Conservation (phyloP, 208 protist species). For the Acanthamoeba divionensis region DNA sequence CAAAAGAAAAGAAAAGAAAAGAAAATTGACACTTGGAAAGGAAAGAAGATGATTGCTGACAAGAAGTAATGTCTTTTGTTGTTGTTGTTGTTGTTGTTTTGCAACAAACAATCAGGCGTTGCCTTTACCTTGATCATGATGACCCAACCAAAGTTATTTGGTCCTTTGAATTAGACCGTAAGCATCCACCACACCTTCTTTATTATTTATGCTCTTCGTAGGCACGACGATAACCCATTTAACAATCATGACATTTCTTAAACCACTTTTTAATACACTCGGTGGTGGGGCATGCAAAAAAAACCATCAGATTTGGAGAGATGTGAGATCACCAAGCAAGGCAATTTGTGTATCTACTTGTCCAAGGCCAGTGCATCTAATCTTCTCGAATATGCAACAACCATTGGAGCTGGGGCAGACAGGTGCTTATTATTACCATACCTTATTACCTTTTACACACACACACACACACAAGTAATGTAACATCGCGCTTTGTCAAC, state of each 20-base stretch:
- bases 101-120: no score
- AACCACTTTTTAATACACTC: no score
- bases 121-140: not conserved
- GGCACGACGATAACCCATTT: not conserved
- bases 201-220: not conserved
- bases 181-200: not conserved
- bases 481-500: no score
- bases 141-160: not conserved
- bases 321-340: not conserved
- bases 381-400: not conserved
- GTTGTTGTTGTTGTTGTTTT: no score
- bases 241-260: not conserved
- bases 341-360: not conserved
- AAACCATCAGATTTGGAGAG: not conserved
- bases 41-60: no score
- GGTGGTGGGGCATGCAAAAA: no score
- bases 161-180: not conserved
- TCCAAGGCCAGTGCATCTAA: not conserved
- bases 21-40: no score
- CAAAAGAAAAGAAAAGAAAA: no score
- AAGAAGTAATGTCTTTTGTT: no score
- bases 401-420: not conserved
- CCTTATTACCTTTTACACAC: no score
- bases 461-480: no score
- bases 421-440: no score